Evolutionary conservation across 169 alveolate species (phyloP), one percentile per base, ranked within the genome.

Genomic region (Eimeria sp.): DNA sequence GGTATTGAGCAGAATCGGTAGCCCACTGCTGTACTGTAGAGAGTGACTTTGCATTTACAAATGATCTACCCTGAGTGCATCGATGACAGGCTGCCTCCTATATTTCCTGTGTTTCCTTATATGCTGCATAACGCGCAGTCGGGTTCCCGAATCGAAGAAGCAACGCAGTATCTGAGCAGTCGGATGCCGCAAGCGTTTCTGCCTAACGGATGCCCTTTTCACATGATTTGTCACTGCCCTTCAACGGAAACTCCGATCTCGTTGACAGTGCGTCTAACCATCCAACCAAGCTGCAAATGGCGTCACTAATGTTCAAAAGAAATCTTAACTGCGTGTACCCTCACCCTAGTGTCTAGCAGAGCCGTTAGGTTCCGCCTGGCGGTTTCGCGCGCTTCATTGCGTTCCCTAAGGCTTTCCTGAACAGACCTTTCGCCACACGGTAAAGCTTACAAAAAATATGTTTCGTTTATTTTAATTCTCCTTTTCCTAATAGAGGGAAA

Each of bases 321-420:
- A 1, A 70, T 11, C 3, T 10, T 47, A 30, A 9, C 47, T 70
- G 47, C 1, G 2, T 5, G 6, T 47, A 5, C 7, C 22, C 89
- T 16, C 30, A 82, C 89, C 45, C 49, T 47, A 9, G 72, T 82
- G 18, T 51, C 25, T 7, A 82, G 70, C 43, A 82, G 25, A 49
- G 30, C 89, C 16, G 16, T 82, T 10, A 82, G 89, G 51, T 51
- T 82, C 13, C 89, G 89, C 57, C 27, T 82, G 30, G 89, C 72
- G 7, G 51, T 49, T 82, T 82, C 89, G 43, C 70, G 30, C 51
- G 70, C 89, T n/a, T 51, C 49, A 25, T 49, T 51, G 51, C 89
- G 89, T 49, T 73, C 89, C 30, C 73, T 13, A 2, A 82, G 89
- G 49, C 72, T 10, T 82, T 82, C 89, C 89, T 82, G 89, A 25